Conservation (phyloP, 202 grass and related monocot genomes). For the Bolboschoenoplectus hybrid region DNA sequence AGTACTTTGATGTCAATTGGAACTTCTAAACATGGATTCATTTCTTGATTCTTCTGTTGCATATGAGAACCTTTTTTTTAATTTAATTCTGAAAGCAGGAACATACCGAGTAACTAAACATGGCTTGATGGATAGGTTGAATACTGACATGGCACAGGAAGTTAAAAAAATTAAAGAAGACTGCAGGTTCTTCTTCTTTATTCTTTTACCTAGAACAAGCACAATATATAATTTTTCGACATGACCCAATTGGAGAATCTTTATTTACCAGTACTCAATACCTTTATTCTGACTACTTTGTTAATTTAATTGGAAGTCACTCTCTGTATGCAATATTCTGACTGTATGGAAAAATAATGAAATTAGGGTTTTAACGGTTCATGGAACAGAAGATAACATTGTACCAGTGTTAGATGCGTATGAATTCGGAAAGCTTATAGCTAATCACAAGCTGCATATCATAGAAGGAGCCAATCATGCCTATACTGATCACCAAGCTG, state of each 20-base stretch:
- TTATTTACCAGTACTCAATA: background rate
- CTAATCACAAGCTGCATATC: conserved; percentile 65
- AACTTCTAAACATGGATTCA: background rate
- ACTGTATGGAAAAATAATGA: background rate
- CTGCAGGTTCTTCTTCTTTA: conserved; percentile 61
- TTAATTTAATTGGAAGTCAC: background rate
- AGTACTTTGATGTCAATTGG: background rate
- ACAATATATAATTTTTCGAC: background rate
- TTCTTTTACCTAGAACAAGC: background rate
- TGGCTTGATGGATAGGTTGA: conserved; percentile 79
- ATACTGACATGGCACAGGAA: conserved; percentile 65
- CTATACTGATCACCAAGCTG: conserved; percentile 62
- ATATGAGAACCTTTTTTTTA: background rate
- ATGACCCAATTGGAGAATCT: background rate
- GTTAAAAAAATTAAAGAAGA: conserved; percentile 68
- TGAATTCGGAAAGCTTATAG: conserved; percentile 68
- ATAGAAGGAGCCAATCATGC: conserved; percentile 81
- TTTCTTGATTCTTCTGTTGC: background rate
- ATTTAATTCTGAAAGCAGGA: conserved; percentile 50
- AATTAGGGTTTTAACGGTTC: conserved; percentile 72
- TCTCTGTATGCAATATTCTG: background rate
- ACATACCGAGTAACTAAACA: conserved; percentile 71
- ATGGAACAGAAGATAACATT: conserved; percentile 66
- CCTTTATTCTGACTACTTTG: background rate
- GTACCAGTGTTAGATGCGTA: conserved; percentile 70